phyloP scores from a whole-genome alignment of 208 protist species.

The Leishmania amazonensis region DNA sequence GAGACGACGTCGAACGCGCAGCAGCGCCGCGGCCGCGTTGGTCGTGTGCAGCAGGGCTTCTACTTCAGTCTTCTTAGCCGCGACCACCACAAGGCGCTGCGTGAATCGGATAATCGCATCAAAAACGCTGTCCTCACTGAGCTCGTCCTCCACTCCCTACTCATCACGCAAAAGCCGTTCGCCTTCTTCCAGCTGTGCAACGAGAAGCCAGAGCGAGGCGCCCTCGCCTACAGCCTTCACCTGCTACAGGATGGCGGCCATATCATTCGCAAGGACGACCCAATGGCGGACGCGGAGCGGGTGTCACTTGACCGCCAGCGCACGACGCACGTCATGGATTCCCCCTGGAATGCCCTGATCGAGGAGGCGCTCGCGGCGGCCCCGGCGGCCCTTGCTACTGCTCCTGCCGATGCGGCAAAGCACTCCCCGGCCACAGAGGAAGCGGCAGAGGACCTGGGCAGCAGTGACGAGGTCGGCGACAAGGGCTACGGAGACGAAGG shows the following conservation, averaged over 20 bases:
- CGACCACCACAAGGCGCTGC: slow-evolving; percentile 42
- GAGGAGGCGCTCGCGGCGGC: slow-evolving; percentile 21
- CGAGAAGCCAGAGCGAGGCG: slow-evolving; percentile 59
- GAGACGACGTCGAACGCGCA: slow-evolving; percentile 55
- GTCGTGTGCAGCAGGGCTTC: slow-evolving; percentile 88
- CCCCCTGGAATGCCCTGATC: slow-evolving; percentile 52
- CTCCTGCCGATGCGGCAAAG: background rate
- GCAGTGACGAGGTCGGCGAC: slow-evolving; percentile 5
- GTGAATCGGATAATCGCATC: slow-evolving; percentile 47
- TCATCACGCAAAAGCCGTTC: slow-evolving; percentile 64
- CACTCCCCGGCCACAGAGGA: background rate
- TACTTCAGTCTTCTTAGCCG: slow-evolving; percentile 77
- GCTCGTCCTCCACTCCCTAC: slow-evolving; percentile 79
- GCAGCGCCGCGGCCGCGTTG: slow-evolving; percentile 81
- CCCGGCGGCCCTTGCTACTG: background rate
- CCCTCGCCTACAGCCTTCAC: slow-evolving; percentile 58
- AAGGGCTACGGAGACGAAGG: slow-evolving; percentile 8
- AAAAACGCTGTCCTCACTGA: slow-evolving; percentile 70
- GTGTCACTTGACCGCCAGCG: slow-evolving; percentile 28
- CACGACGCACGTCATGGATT: slow-evolving; percentile 35
- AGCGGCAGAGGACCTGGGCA: background rate
- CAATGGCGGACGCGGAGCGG: slow-evolving; percentile 39
- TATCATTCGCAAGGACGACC: slow-evolving; percentile 48
- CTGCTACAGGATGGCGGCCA: slow-evolving; percentile 70
- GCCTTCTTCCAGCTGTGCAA: slow-evolving; percentile 71